Evolutionary conservation across 1,284 basidiomycete genomes (phyloP).

Genomic region (Puccinia brachypodii): DNA sequence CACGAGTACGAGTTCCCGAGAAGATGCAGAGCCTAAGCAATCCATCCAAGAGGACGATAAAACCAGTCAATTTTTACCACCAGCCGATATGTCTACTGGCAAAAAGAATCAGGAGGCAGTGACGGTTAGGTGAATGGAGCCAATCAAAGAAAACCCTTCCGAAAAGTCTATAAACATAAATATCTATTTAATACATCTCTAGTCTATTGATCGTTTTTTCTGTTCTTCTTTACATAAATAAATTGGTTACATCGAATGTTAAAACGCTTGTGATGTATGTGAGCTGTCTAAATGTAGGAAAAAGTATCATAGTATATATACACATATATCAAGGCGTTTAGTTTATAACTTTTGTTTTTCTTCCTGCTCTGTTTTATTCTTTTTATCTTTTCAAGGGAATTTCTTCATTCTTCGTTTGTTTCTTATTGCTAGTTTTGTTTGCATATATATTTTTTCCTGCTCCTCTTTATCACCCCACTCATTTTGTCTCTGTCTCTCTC

Average conservation of each 20-base stretch:
- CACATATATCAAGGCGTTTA: neutral
- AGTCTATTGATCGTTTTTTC: neutral
- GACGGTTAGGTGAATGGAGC: neutral
- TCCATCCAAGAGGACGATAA: neutral
- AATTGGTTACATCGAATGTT: neutral
- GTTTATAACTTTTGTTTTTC: neutral
- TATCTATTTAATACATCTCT: neutral
- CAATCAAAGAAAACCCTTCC: neutral
- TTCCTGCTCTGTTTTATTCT: too few species aligned
- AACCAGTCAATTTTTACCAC: neutral
- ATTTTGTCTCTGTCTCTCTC: too few species aligned
- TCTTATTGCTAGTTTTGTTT: too few species aligned
- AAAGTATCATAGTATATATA: neutral
- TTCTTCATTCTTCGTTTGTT: too few species aligned
- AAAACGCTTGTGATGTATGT: neutral
- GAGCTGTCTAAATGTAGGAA: neutral
- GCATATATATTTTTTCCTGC: too few species aligned
- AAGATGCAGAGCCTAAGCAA: neutral
- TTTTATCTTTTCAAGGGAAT: too few species aligned
- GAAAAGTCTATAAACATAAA: neutral
- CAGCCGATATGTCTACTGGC: neutral
- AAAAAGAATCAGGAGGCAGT: slow-evolving; percentile 8
- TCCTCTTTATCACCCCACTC: too few species aligned
- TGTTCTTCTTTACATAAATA: neutral
- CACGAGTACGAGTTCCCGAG: neutral